phyloP scores from a whole-genome alignment of 1,139 yeast genomes.

The Candida sojae region DNA sequence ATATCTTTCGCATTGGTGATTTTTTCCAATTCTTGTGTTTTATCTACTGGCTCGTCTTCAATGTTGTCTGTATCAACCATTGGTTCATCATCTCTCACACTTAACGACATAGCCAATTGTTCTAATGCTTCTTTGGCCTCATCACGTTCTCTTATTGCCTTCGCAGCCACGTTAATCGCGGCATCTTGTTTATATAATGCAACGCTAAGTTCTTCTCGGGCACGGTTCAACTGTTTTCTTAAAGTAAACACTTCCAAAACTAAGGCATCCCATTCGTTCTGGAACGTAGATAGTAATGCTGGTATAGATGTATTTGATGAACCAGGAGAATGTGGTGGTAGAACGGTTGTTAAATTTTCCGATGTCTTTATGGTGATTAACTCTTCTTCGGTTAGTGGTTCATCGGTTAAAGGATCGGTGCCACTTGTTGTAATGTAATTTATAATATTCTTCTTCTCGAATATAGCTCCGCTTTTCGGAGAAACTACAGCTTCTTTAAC shows the following conservation, averaged over 20 bases:
- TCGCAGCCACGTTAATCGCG: conserved; percentile 82
- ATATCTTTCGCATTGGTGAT: conserved; percentile 37
- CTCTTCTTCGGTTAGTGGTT: conserved; percentile 59
- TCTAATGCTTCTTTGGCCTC: conserved; percentile 64
- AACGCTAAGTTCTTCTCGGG: conserved; percentile 73
- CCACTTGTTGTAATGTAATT: conserved; percentile 66
- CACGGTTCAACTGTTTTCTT: conserved; percentile 66
- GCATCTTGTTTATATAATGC: conserved; percentile 89
- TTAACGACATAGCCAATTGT: conserved; percentile 35
- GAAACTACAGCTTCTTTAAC: conserved; percentile 75
- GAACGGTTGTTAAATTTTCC: conserved; percentile 17
- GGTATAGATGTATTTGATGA: conserved; percentile 74
- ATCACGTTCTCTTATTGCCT: conserved; percentile 71
- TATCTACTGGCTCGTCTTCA: conserved; percentile 2
- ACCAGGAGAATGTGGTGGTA: conserved; percentile 49
- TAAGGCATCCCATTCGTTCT: conserved; percentile 87
- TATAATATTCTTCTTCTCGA: conserved; percentile 63
- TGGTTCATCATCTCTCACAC: conserved; percentile 6
- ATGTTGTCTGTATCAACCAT: conserved; percentile 6
- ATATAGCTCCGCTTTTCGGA: conserved; percentile 68
- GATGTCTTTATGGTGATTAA: conserved; percentile 46
- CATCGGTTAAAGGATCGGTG: conserved; percentile 75
- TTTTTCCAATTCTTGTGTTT: conserved; percentile 15
- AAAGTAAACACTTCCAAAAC: conserved; percentile 79
- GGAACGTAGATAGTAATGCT: conserved; percentile 68